These are phyloP conservation scores for Cubamyces lactineus DNA, from an alignment of 768 basidiomycete species.

Conservation along the genomic window DNA sequence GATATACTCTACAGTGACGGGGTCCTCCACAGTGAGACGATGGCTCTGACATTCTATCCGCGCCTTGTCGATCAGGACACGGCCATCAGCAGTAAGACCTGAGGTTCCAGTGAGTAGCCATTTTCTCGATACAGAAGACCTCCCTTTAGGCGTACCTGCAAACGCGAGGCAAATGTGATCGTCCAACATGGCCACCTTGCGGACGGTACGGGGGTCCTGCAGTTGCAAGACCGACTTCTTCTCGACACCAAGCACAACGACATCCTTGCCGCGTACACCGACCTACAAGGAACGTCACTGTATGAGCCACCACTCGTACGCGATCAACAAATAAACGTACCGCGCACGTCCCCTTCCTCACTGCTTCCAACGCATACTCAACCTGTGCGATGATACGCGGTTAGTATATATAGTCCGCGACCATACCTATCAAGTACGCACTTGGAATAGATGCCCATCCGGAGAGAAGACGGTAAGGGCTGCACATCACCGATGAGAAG, in stretches of 20 bases:
- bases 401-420: background rate
- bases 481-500: conserved; percentile 34
- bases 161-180: conserved; percentile 98
- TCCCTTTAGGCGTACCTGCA: conserved; percentile 69
- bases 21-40: conserved; percentile 96
- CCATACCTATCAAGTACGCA: conserved; percentile 35
- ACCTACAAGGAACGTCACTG: conserved; percentile 54
- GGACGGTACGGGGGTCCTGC: conserved; percentile 96
- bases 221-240: conserved; percentile 98
- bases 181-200: conserved; percentile 98
- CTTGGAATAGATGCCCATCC: conserved; percentile 98
- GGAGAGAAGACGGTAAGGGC: conserved; percentile 98
- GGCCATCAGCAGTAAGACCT: conserved; percentile 98
- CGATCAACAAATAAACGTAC: conserved; percentile 48
- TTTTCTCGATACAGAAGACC: conserved; percentile 2
- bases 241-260: conserved; percentile 96
- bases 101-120: background rate
- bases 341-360: conserved; percentile 95
- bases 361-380: conserved; percentile 98
- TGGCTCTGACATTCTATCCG: conserved; percentile 98
- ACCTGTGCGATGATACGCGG: conserved; percentile 58
- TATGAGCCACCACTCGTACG: conserved; percentile 8
- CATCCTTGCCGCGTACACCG: conserved; percentile 91
- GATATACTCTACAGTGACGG: conserved; percentile 97
- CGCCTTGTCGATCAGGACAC: conserved; percentile 97